Percentiles rank a stretch among this genome's conserved stretches.
Conservation (phyloP, 2,329 filamentous ascomycete species). For the Hyphodiscus sp. region DNA sequence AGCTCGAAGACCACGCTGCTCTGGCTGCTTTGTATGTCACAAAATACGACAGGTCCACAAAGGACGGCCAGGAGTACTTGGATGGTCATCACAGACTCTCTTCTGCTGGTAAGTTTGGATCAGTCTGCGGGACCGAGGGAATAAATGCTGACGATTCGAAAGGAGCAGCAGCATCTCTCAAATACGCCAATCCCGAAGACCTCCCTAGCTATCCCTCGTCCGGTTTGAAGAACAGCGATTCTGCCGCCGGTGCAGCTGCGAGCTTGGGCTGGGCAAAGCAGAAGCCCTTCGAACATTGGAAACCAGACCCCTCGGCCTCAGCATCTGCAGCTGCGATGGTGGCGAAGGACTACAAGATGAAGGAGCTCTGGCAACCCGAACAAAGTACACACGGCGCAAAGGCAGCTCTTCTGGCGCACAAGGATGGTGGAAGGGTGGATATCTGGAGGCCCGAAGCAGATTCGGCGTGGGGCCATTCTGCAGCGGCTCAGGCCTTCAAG, state of each 20-base stretch:
- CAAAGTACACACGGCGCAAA: conserved; percentile 62
- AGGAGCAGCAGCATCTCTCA: conserved; percentile 57
- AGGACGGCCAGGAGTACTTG: conserved; percentile 28
- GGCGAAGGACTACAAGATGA: conserved; percentile 51
- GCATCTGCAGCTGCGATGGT: conserved; percentile 53
- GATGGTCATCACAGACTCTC: conserved; percentile 49
- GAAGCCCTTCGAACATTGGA: conserved; percentile 60
- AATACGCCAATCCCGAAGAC: conserved; percentile 65
- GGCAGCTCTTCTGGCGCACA: conserved; percentile 64
- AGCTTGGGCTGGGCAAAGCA: conserved; percentile 66
- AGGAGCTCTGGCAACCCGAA: conserved; percentile 54
- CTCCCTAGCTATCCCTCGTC: conserved; percentile 68
- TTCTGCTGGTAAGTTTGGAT: conserved; percentile 42
- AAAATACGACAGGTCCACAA: conserved; percentile 24
- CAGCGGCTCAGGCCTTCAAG: conserved; percentile 62
- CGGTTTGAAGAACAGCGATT: conserved; percentile 47
- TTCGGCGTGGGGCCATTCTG: conserved; percentile 50
- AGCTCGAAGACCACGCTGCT: conserved; percentile 44
- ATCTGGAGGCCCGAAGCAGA: conserved; percentile 43
- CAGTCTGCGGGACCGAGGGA: not conserved
- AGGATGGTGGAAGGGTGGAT: conserved; percentile 43
- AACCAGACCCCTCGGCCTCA: conserved; percentile 53
- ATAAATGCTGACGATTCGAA: conserved; percentile 10
- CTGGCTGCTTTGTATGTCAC: conserved; percentile 53
- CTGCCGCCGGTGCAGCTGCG: conserved; percentile 69